Conservation (phyloP, 2,329 filamentous ascomycete species). For the Metarhizium sp. region DNA sequence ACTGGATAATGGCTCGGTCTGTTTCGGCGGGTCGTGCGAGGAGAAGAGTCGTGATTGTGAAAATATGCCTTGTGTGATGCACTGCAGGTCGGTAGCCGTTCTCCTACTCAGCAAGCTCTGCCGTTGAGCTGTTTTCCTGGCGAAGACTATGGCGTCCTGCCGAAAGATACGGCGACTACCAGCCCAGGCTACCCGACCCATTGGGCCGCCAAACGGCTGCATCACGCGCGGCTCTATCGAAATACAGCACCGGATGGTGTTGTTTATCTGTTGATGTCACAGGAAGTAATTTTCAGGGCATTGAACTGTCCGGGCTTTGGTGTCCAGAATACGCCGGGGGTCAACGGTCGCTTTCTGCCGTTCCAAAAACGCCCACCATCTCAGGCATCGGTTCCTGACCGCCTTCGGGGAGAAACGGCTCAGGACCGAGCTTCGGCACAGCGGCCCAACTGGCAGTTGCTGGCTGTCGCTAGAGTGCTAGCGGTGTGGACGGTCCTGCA, state of each 20-base stretch:
- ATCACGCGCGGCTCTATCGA: constrained; percentile 13
- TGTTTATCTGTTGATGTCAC: not conserved
- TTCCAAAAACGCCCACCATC: not conserved
- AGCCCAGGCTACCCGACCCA: constrained; percentile 19
- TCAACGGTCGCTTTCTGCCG: constrained; percentile 1
- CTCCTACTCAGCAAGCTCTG: not conserved
- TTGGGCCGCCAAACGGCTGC: constrained; percentile 25
- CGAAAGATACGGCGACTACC: constrained; percentile 17
- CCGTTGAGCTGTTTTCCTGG: not conserved
- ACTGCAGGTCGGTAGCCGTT: not conserved
- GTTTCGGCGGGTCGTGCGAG: constrained; percentile 14
- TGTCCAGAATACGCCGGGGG: too few relatives aligned
- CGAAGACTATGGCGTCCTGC: not conserved
- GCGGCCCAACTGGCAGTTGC: too few relatives aligned
- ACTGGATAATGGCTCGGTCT: not conserved
- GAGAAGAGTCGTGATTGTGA: constrained; percentile 16
- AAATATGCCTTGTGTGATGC: not conserved
- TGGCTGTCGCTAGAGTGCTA: not conserved
- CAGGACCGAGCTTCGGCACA: not conserved
- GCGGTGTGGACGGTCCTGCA: not conserved
- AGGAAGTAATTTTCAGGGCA: not conserved
- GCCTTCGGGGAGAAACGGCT: constrained; percentile 5
- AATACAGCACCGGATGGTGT: not conserved
- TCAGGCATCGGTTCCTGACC: constrained; percentile 5
- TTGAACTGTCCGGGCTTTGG: not conserved